These are phyloP conservation scores for Rhododendron williamsianum DNA, from an alignment of 148 eudicot species.

Conservation along the genomic window DNA sequence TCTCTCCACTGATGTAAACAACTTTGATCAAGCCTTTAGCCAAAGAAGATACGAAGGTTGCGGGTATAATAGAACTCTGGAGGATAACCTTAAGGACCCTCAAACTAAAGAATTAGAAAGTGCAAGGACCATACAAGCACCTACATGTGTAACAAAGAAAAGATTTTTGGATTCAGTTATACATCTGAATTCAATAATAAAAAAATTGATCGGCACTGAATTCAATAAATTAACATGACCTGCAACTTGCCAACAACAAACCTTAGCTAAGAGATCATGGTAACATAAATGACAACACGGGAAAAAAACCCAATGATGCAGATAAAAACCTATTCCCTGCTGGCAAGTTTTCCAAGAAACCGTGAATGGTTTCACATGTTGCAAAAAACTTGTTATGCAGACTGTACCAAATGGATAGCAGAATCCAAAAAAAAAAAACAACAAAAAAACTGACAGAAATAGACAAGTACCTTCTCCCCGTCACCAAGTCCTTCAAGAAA, in stretches of 20 bases:
- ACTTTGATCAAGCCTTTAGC: background rate
- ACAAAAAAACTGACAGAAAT: background rate
- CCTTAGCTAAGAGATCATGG: background rate
- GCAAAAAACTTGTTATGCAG: background rate
- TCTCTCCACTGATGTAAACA: background rate
- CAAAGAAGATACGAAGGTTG: background rate
- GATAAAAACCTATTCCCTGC: background rate
- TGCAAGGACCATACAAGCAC: background rate
- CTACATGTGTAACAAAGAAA: background rate
- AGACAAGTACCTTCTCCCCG: constrained; percentile 63
- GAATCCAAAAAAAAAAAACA: constrained; percentile 4
- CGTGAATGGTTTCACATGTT: background rate
- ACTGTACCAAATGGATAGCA: background rate
- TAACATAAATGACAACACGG: background rate
- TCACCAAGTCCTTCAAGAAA: constrained; percentile 67
- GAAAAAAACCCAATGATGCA: background rate
- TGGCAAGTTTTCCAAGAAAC: background rate
- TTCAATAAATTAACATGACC: background rate
- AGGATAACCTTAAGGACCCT: background rate
- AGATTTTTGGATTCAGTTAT: background rate
- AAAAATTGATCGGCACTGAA: too few relatives aligned
- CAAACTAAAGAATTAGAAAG: background rate
- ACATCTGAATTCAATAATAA: background rate
- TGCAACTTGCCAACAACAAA: background rate
- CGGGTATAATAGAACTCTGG: background rate